Base-by-base conservation (phyloP, 768 basidiomycete genomes). In the Podaxis pistillaris region DNA sequence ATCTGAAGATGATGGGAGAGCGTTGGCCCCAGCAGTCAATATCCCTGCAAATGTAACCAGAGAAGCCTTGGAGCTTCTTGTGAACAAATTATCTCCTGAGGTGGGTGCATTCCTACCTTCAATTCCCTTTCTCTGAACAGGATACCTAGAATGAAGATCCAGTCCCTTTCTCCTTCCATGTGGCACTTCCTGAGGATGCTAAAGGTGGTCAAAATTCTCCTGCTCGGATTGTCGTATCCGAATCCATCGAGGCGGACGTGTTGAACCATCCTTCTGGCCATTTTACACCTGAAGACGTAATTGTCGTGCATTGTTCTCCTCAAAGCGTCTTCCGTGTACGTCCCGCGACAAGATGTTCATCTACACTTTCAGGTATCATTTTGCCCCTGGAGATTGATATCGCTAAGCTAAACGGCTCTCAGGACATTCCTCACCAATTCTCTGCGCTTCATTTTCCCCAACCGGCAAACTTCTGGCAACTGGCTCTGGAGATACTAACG, bases 301-400 rank as follows among this genome's bases (percentile, higher is more conserved):
- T 98, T 61, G 81, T 91, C 56, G 83, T 98, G 26, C 86, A 89
- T 67, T 98, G 96, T 74, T 88, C 96, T 28, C 96, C 96, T 8
- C 96, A 99, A 73, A 93, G 95, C 50, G 91, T 98, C 3, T 99
- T 97, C 76, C 86, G 88, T 63, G 96, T 99, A 28, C 82, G 96
- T 66, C 93, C 94, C 24, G 94, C 97, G 11, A 95, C 94, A 33
- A 78, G 97, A 68, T 99, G 96, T 73, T 96, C 94, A 17, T 92
- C 93, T 3, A 96, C 94, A 8, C 79, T 98, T 33, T 89, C 90
- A 63, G 94, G 93, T 89, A 69, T 81, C 74, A 47, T 26, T 54
- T 58, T 2, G 2, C 5, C 30, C 13, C 38, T n/a, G 28, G 36
- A 30, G 30, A 0, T 22, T 36, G 22, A 19, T 46, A 41, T 11